phyloP scores from a whole-genome alignment of 2,329 filamentous ascomycete genomes.

The Stachybotrys elegans region DNA sequence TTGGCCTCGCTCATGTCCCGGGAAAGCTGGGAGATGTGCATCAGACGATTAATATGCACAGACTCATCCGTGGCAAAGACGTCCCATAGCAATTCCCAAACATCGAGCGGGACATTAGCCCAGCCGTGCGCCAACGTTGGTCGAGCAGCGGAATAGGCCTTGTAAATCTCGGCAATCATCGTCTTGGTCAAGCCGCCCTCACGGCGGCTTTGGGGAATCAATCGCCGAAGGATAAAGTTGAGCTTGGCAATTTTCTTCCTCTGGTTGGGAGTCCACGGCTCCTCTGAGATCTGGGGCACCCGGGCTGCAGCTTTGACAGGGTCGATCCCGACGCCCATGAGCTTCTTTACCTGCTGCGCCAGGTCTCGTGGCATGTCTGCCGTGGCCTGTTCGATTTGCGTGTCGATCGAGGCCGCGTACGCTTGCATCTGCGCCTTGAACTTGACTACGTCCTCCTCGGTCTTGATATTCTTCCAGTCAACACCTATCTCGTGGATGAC shows the following conservation, averaged over 20 bases:
- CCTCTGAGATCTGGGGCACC: slow-evolving; percentile 30
- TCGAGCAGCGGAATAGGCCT: slow-evolving; percentile 43
- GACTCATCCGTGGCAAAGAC: slow-evolving; percentile 48
- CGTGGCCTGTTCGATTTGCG: slow-evolving; percentile 25
- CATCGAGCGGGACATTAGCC: slow-evolving; percentile 50
- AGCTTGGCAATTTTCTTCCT: slow-evolving; percentile 31
- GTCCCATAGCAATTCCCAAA: slow-evolving; percentile 64
- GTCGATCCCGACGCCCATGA: slow-evolving; percentile 19
- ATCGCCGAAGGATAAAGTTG: slow-evolving; percentile 24
- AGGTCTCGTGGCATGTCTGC: slow-evolving; percentile 26
- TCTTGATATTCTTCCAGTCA: slow-evolving; percentile 23
- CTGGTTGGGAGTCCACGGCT: slow-evolving; percentile 31
- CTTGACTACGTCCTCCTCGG: slow-evolving; percentile 27
- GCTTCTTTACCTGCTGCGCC: slow-evolving; percentile 24
- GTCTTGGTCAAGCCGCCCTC: slow-evolving; percentile 22
- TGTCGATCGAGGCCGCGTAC: slow-evolving; percentile 30
- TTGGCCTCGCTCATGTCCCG: slow-evolving; percentile 61
- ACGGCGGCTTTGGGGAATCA: slow-evolving; percentile 21
- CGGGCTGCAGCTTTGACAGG: slow-evolving; percentile 15
- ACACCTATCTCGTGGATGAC: slow-evolving; percentile 28
- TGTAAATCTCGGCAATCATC: slow-evolving; percentile 39
- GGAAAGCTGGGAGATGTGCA: slow-evolving; percentile 56
- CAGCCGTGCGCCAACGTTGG: slow-evolving; percentile 39
- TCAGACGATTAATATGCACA: slow-evolving; percentile 49
- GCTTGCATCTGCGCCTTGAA: slow-evolving; percentile 26